Conservation (phyloP, 169 alveolate genomes). For the Eimeria necatrix region DNA sequence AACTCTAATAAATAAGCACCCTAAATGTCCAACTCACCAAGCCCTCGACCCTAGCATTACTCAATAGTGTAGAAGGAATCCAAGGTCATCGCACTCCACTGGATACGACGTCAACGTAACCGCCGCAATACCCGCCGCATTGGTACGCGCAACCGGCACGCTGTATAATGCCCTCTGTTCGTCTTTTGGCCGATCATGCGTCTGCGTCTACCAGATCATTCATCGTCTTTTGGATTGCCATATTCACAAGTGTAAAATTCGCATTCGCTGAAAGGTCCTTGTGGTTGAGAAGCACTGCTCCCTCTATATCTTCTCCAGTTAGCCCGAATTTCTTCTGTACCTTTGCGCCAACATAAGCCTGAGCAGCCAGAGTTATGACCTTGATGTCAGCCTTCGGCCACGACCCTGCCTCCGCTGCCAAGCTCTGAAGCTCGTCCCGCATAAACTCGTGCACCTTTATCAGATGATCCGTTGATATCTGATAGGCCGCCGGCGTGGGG, state of each 20-base stretch:
- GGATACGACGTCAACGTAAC: background rate
- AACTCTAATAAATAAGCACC: background rate
- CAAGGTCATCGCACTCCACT: background rate
- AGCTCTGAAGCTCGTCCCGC: conserved; percentile 83
- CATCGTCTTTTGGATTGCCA: conserved; percentile 83
- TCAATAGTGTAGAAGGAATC: background rate
- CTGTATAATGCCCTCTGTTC: background rate
- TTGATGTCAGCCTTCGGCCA: conserved; percentile 83
- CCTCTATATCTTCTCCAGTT: conserved; percentile 85
- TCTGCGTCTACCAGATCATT: conserved; percentile 72
- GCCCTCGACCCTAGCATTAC: background rate
- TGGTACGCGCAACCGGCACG: conserved; percentile 1
- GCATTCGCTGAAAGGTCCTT: conserved; percentile 83
- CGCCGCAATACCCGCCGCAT: background rate
- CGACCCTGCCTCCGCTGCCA: conserved; percentile 80
- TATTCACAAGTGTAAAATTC: conserved; percentile 83
- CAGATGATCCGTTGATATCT: conserved; percentile 73
- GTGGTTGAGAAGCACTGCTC: conserved; percentile 84
- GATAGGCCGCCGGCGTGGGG: conserved; percentile 60
- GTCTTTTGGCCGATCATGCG: background rate
- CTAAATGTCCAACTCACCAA: background rate
- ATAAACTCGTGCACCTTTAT: conserved; percentile 84
- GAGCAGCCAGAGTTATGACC: conserved; percentile 85
- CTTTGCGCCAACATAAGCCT: conserved; percentile 85
- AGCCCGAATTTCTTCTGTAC: conserved; percentile 84